Evolutionary conservation across 1,284 basidiomycete genomes (phyloP).

Genomic region (Caloboletus firmus): DNA sequence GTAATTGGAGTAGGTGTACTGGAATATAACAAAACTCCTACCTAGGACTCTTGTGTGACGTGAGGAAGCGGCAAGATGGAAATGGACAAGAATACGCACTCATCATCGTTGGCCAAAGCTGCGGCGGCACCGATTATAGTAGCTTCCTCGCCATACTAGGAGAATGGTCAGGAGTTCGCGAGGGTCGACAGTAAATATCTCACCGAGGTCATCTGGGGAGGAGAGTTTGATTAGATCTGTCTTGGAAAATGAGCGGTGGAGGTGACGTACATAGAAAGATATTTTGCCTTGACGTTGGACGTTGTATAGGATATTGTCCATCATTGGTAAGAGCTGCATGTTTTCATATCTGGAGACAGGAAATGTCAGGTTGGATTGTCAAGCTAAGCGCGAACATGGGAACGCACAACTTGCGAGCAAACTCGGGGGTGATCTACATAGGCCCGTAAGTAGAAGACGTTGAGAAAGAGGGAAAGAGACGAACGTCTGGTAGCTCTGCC

Average conservation of each 20-base stretch:
- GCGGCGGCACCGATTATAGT: constrained; percentile 90
- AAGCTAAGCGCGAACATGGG: not conserved
- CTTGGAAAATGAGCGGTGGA: constrained; percentile 9
- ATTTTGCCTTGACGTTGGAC: constrained; percentile 93
- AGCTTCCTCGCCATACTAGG: constrained; percentile 87
- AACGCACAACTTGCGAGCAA: constrained; percentile 70
- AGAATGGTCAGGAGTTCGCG: constrained; percentile 7
- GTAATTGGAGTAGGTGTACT: not conserved
- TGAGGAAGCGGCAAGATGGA: constrained; percentile 9
- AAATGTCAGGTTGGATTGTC: not conserved
- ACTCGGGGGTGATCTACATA: constrained; percentile 66
- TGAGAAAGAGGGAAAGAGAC: constrained; percentile 10
- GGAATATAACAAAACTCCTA: constrained; percentile 27
- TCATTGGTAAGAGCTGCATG: constrained; percentile 81
- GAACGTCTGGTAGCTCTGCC: constrained; percentile 70
- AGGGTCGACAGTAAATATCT: constrained; percentile 26
- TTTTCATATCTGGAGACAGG: constrained; percentile 60
- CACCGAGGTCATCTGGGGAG: constrained; percentile 71
- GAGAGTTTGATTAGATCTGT: constrained; percentile 12
- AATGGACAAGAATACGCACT: constrained; percentile 53
- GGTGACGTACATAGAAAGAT: constrained; percentile 79
- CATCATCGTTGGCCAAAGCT: constrained; percentile 80
- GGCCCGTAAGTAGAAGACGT: constrained; percentile 6
- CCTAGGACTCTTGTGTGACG: constrained; percentile 55
- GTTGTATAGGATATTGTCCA: constrained; percentile 90